phyloP scores from a whole-genome alignment of 805 yeast genomes.

The Yarrowia sp. region DNA sequence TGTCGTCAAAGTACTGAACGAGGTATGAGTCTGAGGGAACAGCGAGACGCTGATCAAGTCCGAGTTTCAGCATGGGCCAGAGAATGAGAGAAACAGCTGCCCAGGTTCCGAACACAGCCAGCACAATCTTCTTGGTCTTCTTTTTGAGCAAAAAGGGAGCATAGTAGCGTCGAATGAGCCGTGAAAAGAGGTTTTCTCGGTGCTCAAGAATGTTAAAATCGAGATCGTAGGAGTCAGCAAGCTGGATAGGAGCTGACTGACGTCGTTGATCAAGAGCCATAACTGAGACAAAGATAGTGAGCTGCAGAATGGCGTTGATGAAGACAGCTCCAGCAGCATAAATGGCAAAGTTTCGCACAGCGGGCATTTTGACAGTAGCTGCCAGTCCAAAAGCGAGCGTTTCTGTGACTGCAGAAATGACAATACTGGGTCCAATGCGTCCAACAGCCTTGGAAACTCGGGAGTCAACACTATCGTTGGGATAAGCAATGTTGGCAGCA shows the following conservation, averaged over 20 bases:
- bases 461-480: constrained; percentile 59
- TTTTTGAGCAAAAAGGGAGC: constrained; percentile 66
- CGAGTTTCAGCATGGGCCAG: constrained; percentile 73
- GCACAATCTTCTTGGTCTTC: constrained; percentile 56
- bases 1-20: constrained; percentile 78
- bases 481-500: constrained; percentile 57
- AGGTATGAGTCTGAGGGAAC: constrained; percentile 84
- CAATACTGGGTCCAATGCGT: constrained; percentile 84
- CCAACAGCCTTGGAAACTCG: constrained; percentile 71
- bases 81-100: constrained; percentile 71
- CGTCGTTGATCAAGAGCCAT: constrained; percentile 71
- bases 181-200: constrained; percentile 51
- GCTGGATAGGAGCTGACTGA: constrained; percentile 51
- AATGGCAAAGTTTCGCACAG: constrained; percentile 89
- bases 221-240: constrained; percentile 13
- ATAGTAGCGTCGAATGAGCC: constrained; percentile 56
- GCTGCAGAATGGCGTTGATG: constrained; percentile 75
- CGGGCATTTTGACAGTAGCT: constrained; percentile 89
- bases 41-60: constrained; percentile 89
- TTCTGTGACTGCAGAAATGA: constrained; percentile 79
- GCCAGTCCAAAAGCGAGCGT: constrained; percentile 81
- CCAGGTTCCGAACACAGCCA: constrained; percentile 65
- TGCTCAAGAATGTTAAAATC: constrained; percentile 41
- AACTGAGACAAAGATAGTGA: constrained; percentile 80
- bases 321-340: constrained; percentile 88